Base-by-base conservation (phyloP, 2,329 filamentous ascomycete genomes). In the Colletotrichum sp. region DNA sequence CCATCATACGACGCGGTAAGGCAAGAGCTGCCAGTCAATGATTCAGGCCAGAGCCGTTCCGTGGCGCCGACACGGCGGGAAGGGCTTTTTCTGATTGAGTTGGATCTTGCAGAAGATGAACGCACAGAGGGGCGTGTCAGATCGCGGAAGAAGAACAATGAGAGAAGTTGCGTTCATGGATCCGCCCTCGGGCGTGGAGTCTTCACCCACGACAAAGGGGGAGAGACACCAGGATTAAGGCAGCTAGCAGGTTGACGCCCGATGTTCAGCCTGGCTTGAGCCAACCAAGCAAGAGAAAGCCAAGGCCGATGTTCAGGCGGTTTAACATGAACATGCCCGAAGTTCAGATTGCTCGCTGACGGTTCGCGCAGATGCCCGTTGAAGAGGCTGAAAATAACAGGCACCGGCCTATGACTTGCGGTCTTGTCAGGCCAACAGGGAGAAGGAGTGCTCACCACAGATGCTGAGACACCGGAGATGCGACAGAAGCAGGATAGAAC, bases 101-200 rank as follows among this genome's bases (percentile, higher is more conserved):
- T 76, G 64, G 58, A 76, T 76, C 70, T 76, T 48, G 70, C 73
- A 76, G 64, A 26, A 68, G 56, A 68, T 65, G 58, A 61, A 15
- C 38, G 58, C 58, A 56, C 28, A 61, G 34, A 67, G 64, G 62
- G 73, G 73, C 43, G 73, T 76, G 64, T 52, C 21, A 65, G 32
- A 73, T 62, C n/a, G 6, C 18, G 61, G 56, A 52, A 21, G 36
- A 34, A 64, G 16, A 58, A 26, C 12, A 65, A 28, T 10, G 21
- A 65, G 16, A 43, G 43, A 52, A 73, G 28, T 16, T 34, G 56
- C 2, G 8, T 58, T 55, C 34, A 38, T 38, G 28, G 32, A 36
- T 24, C 28, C 62, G 70, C 69, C 38, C 73, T 55, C 26, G 26
- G 60, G 48, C n/a, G 18, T 32, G 56, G 18, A 61, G 43, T 28